Conservation (phyloP, 2,329 filamentous ascomycete species). For the Diaporthe sp. region DNA sequence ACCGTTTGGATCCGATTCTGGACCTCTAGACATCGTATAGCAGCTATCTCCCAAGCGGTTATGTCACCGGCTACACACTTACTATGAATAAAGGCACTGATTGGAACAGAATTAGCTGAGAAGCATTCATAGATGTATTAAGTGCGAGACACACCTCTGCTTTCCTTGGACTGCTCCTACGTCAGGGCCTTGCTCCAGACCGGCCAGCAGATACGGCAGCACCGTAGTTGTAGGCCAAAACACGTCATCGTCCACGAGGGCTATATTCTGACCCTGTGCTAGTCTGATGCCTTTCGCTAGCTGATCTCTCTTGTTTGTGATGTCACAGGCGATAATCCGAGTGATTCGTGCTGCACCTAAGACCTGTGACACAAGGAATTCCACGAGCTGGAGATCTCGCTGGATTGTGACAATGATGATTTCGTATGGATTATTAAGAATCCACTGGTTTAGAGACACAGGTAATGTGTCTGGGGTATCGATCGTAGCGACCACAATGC, state of each 20-base stretch:
- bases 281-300: not conserved
- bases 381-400: not conserved
- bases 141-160: not conserved
- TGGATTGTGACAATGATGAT: not conserved
- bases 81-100: not conserved
- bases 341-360: not conserved
- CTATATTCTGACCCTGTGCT: not conserved
- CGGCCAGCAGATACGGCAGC: too few species aligned
- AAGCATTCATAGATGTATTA: rapidly evolving
- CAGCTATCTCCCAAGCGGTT: not conserved
- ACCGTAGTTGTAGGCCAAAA: not conserved
- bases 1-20: slow-evolving; percentile 2
- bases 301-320: not conserved
- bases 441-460: not conserved
- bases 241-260: not conserved
- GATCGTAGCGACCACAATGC: slow-evolving; percentile 1
- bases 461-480: not conserved
- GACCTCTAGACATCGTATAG: not conserved
- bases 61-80: not conserved
- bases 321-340: not conserved
- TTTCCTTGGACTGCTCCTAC: not conserved
- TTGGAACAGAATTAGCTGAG: not conserved
- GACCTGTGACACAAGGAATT: not conserved
- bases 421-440: not conserved
- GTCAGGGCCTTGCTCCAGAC: not conserved